These are phyloP conservation scores for Talaromyces sp. DNA, from an alignment of 2,329 filamentous ascomycete species.

Conservation along the genomic window DNA sequence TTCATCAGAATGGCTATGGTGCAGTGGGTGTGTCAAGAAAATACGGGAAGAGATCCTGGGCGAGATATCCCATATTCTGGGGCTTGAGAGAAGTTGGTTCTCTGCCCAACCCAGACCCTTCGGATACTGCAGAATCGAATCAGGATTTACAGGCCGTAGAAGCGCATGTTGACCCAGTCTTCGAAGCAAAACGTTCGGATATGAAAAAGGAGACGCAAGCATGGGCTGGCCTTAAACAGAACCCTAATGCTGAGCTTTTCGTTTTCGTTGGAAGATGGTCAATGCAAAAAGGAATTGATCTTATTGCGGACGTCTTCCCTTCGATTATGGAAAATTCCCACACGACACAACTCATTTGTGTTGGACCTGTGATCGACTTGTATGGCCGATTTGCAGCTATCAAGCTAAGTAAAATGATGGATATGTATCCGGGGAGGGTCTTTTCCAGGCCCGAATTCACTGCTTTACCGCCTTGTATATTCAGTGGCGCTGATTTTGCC, in stretches of 20 bases:
- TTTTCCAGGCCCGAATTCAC: constrained; percentile 61
- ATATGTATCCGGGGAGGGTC: constrained; percentile 55
- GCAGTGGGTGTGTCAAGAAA: constrained; percentile 60
- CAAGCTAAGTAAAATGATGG: constrained; percentile 56
- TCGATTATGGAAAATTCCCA: constrained; percentile 53
- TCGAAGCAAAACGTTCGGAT: constrained; percentile 47
- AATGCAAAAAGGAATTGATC: constrained; percentile 59
- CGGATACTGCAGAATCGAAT: constrained; percentile 54
- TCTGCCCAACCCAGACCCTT: constrained; percentile 58
- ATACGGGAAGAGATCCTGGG: constrained; percentile 57
- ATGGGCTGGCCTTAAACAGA: constrained; percentile 56
- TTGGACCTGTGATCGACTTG: constrained; percentile 58
- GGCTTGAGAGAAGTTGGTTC: constrained; percentile 53
- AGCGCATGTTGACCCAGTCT: constrained; percentile 45
- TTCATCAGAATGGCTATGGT: constrained; percentile 59
- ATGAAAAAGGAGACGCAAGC: constrained; percentile 55
- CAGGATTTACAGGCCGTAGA: constrained; percentile 44
- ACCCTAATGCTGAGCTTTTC: constrained; percentile 57
- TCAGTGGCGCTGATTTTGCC: constrained; percentile 59
- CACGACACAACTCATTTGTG: constrained; percentile 53
- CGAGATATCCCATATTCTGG: constrained; percentile 61
- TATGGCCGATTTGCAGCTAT: constrained; percentile 59
- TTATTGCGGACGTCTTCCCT: constrained; percentile 60
- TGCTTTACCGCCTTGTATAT: constrained; percentile 56
- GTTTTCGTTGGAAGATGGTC: constrained; percentile 63